Base-by-base conservation (phyloP, 768 basidiomycete species). In the Mycena capillaripes region DNA sequence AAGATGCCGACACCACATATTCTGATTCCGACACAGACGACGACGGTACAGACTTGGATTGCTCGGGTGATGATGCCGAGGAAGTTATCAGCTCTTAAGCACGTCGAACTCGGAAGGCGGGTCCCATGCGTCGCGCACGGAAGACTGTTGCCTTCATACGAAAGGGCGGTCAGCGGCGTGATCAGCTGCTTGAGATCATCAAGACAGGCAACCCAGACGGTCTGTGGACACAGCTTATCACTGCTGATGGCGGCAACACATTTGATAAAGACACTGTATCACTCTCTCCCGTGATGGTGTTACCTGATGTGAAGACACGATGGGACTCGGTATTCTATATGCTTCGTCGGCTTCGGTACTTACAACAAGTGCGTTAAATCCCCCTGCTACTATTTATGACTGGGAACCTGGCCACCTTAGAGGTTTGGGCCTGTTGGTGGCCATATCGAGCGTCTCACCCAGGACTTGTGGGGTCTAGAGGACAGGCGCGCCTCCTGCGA, bases 111-210 rank as follows among this genome's bases (percentile, higher is more conserved):
- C 21, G n/a, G 46, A 48, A 48, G 46, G 46, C 21, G 7, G 46
- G 46, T 48, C 46, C 46, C 46, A 48, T 48, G 46, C 21, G 46
- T 48, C 46, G 21, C n/a, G 46, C 46, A 48, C n/a, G 46, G n/a
- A 48, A 48, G 55, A 57, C 55, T 23, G 32, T 57, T 23, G 55
- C 55, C 34, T 57, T 57, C 34, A 36, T 57, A 34, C 55, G 55
- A n/a, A 57, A 57, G 34, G 30, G 32, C n/a, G 55, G 55, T 21
- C 55, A 57, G 55, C 55, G 55, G 30, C 55, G 55, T 32, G 55
- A 57, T 57, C 55, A 36, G 55, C 55, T 57, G 25, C 52, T 53
- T 23, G 46, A 48, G 8, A 48, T 48, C 46, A 48, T 48, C 46
- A 48, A 48, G 46, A 48, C 46, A 48, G 46, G 46, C 46, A 48